These are phyloP conservation scores for Stagonosporopsis vannaccii DNA, from an alignment of 2,329 filamentous ascomycete genomes.

Conservation along the genomic window DNA sequence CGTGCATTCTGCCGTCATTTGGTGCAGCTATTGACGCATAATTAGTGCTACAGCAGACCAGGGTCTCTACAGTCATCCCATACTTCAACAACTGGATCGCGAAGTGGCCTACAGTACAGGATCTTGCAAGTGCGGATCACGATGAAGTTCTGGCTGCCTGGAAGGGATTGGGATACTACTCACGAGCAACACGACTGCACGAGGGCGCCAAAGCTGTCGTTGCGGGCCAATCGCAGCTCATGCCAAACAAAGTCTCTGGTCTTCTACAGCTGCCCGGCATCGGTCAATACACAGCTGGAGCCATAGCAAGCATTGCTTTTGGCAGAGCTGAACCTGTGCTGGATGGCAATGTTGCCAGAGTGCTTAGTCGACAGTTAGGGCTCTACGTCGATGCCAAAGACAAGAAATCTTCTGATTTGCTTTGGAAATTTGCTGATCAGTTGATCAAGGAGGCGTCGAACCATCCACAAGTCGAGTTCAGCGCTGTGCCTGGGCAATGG, in stretches of 20 bases:
- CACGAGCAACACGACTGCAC: slow-evolving; percentile 67
- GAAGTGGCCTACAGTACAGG: slow-evolving; percentile 66
- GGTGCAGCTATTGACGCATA: not conserved
- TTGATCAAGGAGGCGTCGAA: slow-evolving; percentile 61
- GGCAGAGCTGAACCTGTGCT: slow-evolving; percentile 67
- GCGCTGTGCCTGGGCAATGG: slow-evolving; percentile 65
- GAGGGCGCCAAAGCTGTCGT: slow-evolving; percentile 63
- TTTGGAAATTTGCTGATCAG: slow-evolving; percentile 66
- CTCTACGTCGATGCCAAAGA: slow-evolving; percentile 65
- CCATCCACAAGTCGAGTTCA: slow-evolving; percentile 43
- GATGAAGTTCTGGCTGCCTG: slow-evolving; percentile 67
- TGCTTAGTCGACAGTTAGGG: slow-evolving; percentile 67
- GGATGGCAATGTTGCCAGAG: slow-evolving; percentile 69
- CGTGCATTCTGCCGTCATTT: slow-evolving; percentile 19
- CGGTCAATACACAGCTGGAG: slow-evolving; percentile 69
- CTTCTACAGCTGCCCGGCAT: slow-evolving; percentile 65
- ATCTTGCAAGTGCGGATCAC: slow-evolving; percentile 60
- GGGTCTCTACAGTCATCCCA: slow-evolving; percentile 67
- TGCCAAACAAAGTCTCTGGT: slow-evolving; percentile 58
- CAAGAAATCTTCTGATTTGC: slow-evolving; percentile 60
- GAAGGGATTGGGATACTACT: slow-evolving; percentile 70
- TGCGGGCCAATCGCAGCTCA: slow-evolving; percentile 4
- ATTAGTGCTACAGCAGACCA: slow-evolving; percentile 68
- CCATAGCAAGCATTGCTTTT: slow-evolving; percentile 69
- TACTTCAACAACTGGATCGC: slow-evolving; percentile 70